Evolutionary conservation across 2,329 filamentous ascomycete species (phyloP).

Genomic region (Exophiala alcalophila): DNA sequence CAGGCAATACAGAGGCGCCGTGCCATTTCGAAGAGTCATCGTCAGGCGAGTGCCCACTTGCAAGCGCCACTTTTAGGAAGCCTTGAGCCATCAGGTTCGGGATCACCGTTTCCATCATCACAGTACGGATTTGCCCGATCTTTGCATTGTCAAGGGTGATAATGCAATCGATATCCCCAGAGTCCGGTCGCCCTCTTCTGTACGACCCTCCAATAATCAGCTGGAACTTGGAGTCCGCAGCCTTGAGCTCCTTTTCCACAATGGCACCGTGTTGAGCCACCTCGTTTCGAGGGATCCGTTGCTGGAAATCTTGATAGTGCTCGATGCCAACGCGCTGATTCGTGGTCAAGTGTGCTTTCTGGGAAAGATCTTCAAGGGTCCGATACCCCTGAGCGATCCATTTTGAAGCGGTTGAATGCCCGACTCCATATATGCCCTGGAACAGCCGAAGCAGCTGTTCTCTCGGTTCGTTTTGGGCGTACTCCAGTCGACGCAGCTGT

Average conservation of each 20-base stretch:
- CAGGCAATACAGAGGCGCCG: constrained; percentile 72
- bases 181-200: constrained; percentile 69
- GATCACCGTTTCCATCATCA: constrained; percentile 64
- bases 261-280: constrained; percentile 66
- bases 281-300: constrained; percentile 73
- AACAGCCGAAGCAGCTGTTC: constrained; percentile 67
- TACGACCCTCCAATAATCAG: constrained; percentile 81
- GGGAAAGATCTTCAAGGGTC: constrained; percentile 67
- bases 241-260: constrained; percentile 58
- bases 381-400: constrained; percentile 75
- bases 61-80: constrained; percentile 70
- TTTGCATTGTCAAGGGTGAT: constrained; percentile 66
- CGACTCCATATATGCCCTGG: constrained; percentile 75
- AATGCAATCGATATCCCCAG: constrained; percentile 81
- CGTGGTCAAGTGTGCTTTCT: constrained; percentile 60
- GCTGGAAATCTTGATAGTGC: constrained; percentile 74
- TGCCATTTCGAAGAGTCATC: constrained; percentile 81
- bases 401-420: constrained; percentile 63
- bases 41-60: constrained; percentile 47
- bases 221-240: constrained; percentile 63
- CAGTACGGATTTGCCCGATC: constrained; percentile 56
- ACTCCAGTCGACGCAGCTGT: constrained; percentile 67
- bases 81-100: constrained; percentile 55
- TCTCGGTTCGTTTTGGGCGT: constrained; percentile 64
- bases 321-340: constrained; percentile 75